Percentiles rank a stretch among this genome's conserved stretches.
phyloP scores from a whole-genome alignment of 441 rosid species.

The Jatropha podagrica region DNA sequence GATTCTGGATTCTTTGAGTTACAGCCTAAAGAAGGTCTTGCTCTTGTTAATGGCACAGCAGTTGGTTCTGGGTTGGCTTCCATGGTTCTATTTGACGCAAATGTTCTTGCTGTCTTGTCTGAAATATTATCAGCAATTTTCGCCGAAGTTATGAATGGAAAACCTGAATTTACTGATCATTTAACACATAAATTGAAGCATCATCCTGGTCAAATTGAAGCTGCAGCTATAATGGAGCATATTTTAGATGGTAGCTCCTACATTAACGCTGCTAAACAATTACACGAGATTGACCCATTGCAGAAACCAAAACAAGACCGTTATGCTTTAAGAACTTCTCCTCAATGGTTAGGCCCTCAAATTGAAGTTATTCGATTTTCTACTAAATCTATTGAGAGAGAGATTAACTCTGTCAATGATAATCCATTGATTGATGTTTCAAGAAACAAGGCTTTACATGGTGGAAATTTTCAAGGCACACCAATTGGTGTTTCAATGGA shows the following conservation, averaged over 20 bases:
- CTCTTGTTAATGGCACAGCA: constrained; percentile 55
- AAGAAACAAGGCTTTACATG: constrained; percentile 73
- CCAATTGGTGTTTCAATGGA: constrained; percentile 89
- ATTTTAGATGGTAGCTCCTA: constrained; percentile 60
- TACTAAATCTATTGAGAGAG: constrained; percentile 66
- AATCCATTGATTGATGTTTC: constrained; percentile 77
- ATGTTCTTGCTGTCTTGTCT: constrained; percentile 41
- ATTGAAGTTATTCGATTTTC: constrained; percentile 63
- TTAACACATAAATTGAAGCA: constrained; percentile 64
- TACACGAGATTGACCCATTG: constrained; percentile 60
- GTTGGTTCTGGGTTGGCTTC: constrained; percentile 62
- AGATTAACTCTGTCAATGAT: constrained; percentile 70
- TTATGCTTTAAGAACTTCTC: constrained; percentile 67
- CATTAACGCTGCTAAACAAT: constrained; percentile 52
- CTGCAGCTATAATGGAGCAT: constrained; percentile 70
- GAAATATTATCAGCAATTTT: constrained; percentile 52
- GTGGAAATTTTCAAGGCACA: constrained; percentile 90
- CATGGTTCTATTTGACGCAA: constrained; percentile 50
- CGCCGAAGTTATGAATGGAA: constrained; percentile 63
- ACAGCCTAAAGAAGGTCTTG: constrained; percentile 63
- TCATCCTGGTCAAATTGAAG: constrained; percentile 62
- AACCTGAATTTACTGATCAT: constrained; percentile 63
- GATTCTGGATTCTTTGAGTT: constrained; percentile 52
- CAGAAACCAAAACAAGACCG: constrained; percentile 78
- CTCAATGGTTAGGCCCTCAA: constrained; percentile 75